Evolutionary conservation across 2,329 filamentous ascomycete genomes (phyloP).

Genomic region (Fusarium penzigii): DNA sequence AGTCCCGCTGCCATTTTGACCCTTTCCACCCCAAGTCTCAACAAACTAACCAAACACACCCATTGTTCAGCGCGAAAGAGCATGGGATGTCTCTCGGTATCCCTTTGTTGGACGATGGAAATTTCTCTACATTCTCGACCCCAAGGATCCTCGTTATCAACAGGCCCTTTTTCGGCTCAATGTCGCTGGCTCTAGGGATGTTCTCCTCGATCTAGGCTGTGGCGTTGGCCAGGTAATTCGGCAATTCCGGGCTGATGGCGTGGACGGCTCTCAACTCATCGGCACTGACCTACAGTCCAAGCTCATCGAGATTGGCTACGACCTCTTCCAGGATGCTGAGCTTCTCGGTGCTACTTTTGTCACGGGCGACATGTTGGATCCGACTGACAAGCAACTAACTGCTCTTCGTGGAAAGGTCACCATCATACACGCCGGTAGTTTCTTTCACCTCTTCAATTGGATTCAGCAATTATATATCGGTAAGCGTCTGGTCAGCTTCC

Average conservation of each 20-base stretch:
- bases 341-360: conserved; percentile 50
- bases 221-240: conserved; percentile 52
- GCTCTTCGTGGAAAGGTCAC: conserved; percentile 43
- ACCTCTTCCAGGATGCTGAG: conserved; percentile 62
- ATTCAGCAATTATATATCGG: conserved; percentile 47
- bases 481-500: conserved; percentile 45
- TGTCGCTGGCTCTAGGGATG: conserved; percentile 38
- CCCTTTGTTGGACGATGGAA: conserved; percentile 53
- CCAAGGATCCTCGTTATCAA: conserved; percentile 44
- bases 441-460: conserved; percentile 54
- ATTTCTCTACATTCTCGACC: conserved; percentile 46
- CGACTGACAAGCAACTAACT: conserved; percentile 37
- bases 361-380: conserved; percentile 50
- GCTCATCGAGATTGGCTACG: conserved; percentile 62
- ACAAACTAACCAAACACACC: conserved; percentile 9
- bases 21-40: not conserved
- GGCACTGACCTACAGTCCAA: conserved; percentile 49
- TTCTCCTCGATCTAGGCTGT: conserved; percentile 52
- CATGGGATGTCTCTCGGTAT: conserved; percentile 47
- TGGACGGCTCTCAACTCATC: conserved; percentile 47
- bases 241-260: conserved; percentile 52
- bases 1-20: conserved; percentile 11
- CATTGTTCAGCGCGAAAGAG: conserved; percentile 42
- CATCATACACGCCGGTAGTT: conserved; percentile 50
- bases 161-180: conserved; percentile 44